Conservation (phyloP, 2,329 filamentous ascomycete genomes). For the Penicillium sp. region DNA sequence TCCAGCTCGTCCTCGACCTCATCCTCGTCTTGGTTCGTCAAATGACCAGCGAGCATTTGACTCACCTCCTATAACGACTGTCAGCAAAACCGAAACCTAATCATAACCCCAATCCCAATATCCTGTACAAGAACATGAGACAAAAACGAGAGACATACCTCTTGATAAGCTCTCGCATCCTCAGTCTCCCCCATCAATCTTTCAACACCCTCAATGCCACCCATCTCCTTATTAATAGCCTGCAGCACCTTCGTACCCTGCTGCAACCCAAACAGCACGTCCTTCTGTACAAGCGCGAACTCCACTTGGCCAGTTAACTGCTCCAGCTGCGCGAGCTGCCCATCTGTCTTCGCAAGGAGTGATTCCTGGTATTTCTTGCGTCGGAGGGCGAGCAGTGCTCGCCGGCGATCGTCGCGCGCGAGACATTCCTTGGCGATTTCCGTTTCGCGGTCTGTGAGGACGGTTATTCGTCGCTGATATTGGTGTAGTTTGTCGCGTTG, state of each 20-base stretch:
- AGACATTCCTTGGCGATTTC: slow-evolving; percentile 82
- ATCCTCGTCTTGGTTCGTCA: slow-evolving; percentile 94
- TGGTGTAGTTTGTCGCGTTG: slow-evolving; percentile 96
- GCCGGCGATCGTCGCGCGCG: slow-evolving; percentile 71
- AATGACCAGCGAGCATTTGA: slow-evolving; percentile 81
- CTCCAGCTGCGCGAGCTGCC: slow-evolving; percentile 90
- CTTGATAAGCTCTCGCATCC: slow-evolving; percentile 87
- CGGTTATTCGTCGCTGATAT: slow-evolving; percentile 85
- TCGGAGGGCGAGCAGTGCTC: slow-evolving; percentile 81
- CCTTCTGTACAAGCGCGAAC: slow-evolving; percentile 95
- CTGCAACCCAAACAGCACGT: slow-evolving; percentile 86
- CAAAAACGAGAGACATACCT: slow-evolving; percentile 52
- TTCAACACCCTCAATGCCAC: slow-evolving; percentile 88
- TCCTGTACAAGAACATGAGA: neutral
- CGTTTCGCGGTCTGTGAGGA: slow-evolving; percentile 83
- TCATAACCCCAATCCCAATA: neutral
- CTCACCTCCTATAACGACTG: slow-evolving; percentile 72
- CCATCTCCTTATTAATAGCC: slow-evolving; percentile 94
- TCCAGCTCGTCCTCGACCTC: slow-evolving; percentile 96
- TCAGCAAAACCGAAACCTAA: slow-evolving; percentile 5
- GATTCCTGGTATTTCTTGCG: slow-evolving; percentile 97
- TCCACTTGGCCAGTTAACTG: slow-evolving; percentile 84
- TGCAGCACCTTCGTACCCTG: slow-evolving; percentile 86
- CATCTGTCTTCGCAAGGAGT: slow-evolving; percentile 82
- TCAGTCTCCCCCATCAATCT: slow-evolving; percentile 90